Conservation (phyloP, 805 yeast genomes). For the Saturnispora galanensis region DNA sequence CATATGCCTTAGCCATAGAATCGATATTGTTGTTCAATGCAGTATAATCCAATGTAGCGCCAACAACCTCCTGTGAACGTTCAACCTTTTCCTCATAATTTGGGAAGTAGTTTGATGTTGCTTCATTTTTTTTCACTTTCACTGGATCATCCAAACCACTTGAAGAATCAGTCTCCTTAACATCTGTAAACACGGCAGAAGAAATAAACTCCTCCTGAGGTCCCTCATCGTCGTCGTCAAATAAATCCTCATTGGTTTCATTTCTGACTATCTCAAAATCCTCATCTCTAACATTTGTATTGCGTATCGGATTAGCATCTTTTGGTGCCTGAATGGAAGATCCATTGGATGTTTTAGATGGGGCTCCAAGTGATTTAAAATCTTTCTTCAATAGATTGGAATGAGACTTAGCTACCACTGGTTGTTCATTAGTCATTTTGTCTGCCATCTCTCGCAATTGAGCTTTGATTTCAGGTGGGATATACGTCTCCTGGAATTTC, state of each 20-base stretch:
- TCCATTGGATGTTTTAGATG: neutral
- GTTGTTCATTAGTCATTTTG: neutral
- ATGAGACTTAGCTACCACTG: neutral
- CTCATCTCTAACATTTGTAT: slow-evolving; percentile 13
- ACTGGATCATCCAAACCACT: slow-evolving; percentile 1
- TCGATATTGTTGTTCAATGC: slow-evolving; percentile 38
- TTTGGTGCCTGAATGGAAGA: slow-evolving; percentile 11
- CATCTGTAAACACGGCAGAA: neutral
- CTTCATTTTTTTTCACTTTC: neutral
- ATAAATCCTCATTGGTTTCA: slow-evolving; percentile 13
- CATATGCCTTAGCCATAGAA: slow-evolving; percentile 51
- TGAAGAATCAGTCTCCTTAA: neutral
- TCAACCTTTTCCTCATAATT: slow-evolving; percentile 1
- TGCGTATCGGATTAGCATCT: slow-evolving; percentile 16
- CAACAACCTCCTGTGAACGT: slow-evolving; percentile 10
- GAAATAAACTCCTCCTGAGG: slow-evolving; percentile 5
- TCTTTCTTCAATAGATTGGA: slow-evolving; percentile 4
- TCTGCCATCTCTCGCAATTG: slow-evolving; percentile 4
- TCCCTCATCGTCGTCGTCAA: slow-evolving; percentile 16
- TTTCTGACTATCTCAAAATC: slow-evolving; percentile 18
- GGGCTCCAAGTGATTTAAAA: slow-evolving; percentile 12
- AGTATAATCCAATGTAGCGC: slow-evolving; percentile 32
- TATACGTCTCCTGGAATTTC: slow-evolving; percentile 10
- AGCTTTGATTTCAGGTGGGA: slow-evolving; percentile 8
- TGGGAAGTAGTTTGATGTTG: slow-evolving; percentile 7